Base-by-base conservation (phyloP, 768 basidiomycete species). In the Trametes maxima region DNA sequence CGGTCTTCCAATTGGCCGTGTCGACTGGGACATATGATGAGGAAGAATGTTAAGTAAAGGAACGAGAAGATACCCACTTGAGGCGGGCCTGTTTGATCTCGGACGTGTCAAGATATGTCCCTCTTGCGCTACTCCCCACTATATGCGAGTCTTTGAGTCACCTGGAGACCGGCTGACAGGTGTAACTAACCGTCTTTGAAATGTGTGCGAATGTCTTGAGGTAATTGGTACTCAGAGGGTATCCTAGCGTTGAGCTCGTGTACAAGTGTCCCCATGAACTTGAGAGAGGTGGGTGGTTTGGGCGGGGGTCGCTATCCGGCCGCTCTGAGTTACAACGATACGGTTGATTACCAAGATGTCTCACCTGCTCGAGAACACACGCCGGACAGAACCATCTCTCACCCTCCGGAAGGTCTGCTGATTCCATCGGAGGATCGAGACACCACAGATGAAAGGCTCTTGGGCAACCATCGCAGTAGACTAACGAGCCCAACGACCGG, bases 401-500 rank as follows among this genome's bases (percentile, higher is more conserved):
- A 67, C 87, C 84, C 75, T 92, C 90, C 13, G 91, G 90, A 46
- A 97, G 85, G 74, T 97, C 94, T 63, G 89, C 82, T 50, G 86
- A 79, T 63, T 95, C 92, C 79, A 98, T 84, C 21, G 97, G 97
- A 54, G 97, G 97, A 74, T 99, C 91, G 65, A 99, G 82, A 74
- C 97, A 99, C 84, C 90, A 88, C 62, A 98, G 86, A 76, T 99
- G 97, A 74, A 97, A 99, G 7, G 95, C 94, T 65, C 90, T 80
- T 37, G 96, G 93, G 73, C 97, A 99, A 19, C 95, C 95, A 74
- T 98, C 97, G 74, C 97, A 99, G 73, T 97, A 98, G 19, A 99
- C 85, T 62, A 98, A 82, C 45, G 90, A 85, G 49, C 96, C 96
- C 65, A 80, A 69, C 12, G 88, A 92, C 68, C 88, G 86, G 73